Conservation (phyloP, 768 basidiomycete species). For the Boletus sp. region DNA sequence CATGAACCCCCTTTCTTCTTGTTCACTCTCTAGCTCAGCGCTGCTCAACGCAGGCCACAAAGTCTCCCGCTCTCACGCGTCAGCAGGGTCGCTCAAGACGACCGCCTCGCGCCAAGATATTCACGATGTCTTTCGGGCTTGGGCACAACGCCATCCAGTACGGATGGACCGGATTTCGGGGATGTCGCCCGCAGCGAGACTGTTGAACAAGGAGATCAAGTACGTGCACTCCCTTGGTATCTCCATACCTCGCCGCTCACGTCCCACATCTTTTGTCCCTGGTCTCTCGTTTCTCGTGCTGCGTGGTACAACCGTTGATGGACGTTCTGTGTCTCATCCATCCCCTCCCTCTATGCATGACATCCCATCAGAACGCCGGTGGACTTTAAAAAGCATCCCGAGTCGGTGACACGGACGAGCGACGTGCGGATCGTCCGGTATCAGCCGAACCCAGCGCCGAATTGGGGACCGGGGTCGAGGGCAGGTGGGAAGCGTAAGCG, state of each 20-base stretch:
- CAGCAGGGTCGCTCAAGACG: conserved; percentile 89
- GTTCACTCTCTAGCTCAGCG: conserved; percentile 60
- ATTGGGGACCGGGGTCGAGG: conserved; percentile 89
- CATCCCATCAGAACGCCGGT: conserved; percentile 38
- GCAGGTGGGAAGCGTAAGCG: conserved; percentile 44
- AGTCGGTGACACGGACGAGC: conserved; percentile 55
- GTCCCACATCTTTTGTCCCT: background rate
- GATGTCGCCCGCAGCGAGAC: conserved; percentile 62
- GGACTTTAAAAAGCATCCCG: conserved; percentile 76
- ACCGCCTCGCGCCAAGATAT: conserved; percentile 68
- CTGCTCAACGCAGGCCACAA: conserved; percentile 81
- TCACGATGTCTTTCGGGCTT: conserved; percentile 83
- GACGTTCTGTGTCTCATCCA: too few species aligned
- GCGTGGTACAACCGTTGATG: too few species aligned
- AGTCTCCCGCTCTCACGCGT: conserved; percentile 90
- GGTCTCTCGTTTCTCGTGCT: too few species aligned
- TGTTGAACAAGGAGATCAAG: conserved; percentile 72
- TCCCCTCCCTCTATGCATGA: too few species aligned
- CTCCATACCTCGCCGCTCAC: background rate
- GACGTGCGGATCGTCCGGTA: conserved; percentile 82
- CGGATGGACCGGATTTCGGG: conserved; percentile 79
- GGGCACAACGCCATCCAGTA: conserved; percentile 80
- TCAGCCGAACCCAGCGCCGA: conserved; percentile 83
- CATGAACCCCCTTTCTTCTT: background rate
- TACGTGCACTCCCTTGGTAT: conserved; percentile 33